These are phyloP conservation scores for Penicillium simplicissimum DNA, from an alignment of 495 filamentous ascomycete genomes.

Conservation along the genomic window DNA sequence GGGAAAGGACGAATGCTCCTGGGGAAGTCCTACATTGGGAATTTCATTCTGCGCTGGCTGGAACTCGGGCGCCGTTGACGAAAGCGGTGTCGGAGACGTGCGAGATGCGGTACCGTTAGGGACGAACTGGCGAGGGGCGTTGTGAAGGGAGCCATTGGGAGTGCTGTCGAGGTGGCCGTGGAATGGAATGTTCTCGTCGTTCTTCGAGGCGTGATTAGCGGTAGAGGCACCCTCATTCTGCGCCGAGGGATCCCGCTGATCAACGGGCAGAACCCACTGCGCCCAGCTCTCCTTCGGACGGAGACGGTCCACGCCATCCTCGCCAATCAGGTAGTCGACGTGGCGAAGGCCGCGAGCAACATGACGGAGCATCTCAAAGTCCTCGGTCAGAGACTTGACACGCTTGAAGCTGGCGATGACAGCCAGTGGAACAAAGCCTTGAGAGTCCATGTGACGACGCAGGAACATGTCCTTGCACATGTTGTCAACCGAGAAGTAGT, in stretches of 20 bases:
- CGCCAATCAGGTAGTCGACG: slow-evolving; percentile 67
- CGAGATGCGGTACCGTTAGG: slow-evolving; percentile 43
- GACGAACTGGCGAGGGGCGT: slow-evolving; percentile 31
- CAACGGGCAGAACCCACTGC: slow-evolving; percentile 70
- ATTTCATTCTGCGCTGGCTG: slow-evolving; percentile 53
- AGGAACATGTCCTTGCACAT: slow-evolving; percentile 92
- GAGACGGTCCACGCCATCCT: slow-evolving; percentile 76
- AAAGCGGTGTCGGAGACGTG: slow-evolving; percentile 58
- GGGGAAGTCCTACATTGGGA: slow-evolving; percentile 45
- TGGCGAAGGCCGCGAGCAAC: slow-evolving; percentile 69
- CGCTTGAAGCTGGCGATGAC: slow-evolving; percentile 83
- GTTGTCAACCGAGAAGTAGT: slow-evolving; percentile 97
- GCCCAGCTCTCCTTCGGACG: slow-evolving; percentile 78
- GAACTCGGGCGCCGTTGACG: slow-evolving; percentile 76
- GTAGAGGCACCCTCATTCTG: slow-evolving; percentile 57
- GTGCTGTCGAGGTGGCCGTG: slow-evolving; percentile 30
- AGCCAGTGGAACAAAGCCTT: slow-evolving; percentile 81
- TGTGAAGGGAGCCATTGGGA: slow-evolving; percentile 31
- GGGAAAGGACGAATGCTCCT: slow-evolving; percentile 30
- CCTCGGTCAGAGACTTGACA: slow-evolving; percentile 71
- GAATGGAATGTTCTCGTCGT: slow-evolving; percentile 28
- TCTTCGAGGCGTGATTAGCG: slow-evolving; percentile 22
- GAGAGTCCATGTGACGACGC: slow-evolving; percentile 86
- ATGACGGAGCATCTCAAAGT: slow-evolving; percentile 69
- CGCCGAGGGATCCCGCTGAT: slow-evolving; percentile 60